phyloP scores from a whole-genome alignment of 2,329 filamentous ascomycete genomes.

The Thielaviopsis cerberus region DNA sequence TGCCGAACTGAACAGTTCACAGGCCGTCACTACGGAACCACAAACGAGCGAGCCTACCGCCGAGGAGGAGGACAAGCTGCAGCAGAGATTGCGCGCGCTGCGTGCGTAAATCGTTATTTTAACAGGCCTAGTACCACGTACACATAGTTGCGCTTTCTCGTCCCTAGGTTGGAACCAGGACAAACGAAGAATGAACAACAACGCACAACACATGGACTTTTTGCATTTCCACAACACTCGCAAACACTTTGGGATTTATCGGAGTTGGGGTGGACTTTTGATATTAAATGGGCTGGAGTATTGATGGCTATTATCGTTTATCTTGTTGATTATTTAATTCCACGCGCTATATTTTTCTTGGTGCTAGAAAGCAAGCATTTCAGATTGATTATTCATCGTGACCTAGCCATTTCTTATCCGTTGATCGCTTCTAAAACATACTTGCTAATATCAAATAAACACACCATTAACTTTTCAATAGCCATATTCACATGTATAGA shows the following conservation, averaged over 20 bases:
- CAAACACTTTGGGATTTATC: neutral
- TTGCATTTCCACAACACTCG: neutral
- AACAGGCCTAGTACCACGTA: neutral
- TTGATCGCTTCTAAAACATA: no score
- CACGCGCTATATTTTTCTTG: neutral
- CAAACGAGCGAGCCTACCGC: conserved; percentile 48
- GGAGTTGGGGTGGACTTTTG: neutral
- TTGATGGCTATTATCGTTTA: neutral
- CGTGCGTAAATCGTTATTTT: conserved; percentile 23
- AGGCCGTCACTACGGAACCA: conserved; percentile 39
- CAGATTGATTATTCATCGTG: no score
- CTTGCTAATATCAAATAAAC: no score
- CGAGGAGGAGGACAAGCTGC: conserved; percentile 60
- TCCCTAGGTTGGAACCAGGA: neutral
- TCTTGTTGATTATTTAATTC: neutral
- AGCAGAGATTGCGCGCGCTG: conserved; percentile 38
- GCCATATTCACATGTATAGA: conserved; percentile 54
- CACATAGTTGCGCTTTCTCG: neutral
- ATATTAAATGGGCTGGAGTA: neutral
- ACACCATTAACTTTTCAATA: neutral
- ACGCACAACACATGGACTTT: neutral
- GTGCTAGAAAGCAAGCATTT: no score
- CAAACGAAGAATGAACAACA: neutral
- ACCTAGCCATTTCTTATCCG: no score
- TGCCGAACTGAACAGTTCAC: conserved; percentile 47